Evolutionary conservation across 1,284 basidiomycete genomes (phyloP).

Genomic region (Inonotus hispidus): DNA sequence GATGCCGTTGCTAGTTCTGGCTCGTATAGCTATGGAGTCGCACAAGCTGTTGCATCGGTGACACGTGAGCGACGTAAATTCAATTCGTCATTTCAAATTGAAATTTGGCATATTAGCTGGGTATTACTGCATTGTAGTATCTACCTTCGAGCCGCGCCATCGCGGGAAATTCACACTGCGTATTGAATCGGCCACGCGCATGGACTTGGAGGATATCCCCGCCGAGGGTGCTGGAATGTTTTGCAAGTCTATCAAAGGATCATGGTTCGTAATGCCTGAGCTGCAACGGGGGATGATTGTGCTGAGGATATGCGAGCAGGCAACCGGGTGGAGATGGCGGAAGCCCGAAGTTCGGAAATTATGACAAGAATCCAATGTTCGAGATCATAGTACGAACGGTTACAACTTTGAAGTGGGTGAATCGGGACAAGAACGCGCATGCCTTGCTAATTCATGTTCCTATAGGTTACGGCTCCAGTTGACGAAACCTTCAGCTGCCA

Average conservation of each 20-base stretch:
- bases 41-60: constrained; percentile 49
- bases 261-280: constrained; percentile 48
- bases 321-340: constrained; percentile 52
- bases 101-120: constrained; percentile 49
- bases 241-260: constrained; percentile 53
- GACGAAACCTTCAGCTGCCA: constrained; percentile 35
- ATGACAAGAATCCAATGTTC: constrained; percentile 64
- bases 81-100: neutral
- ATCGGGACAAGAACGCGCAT: neutral
- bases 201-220: constrained; percentile 72
- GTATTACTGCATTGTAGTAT: constrained; percentile 77
- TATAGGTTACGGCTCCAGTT: constrained; percentile 64
- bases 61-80: constrained; percentile 40
- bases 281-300: neutral
- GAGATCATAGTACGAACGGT: constrained; percentile 50
- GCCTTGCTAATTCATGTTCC: neutral
- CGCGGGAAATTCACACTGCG: constrained; percentile 60
- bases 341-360: constrained; percentile 56
- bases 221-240: constrained; percentile 94
- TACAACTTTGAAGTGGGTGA: constrained; percentile 55
- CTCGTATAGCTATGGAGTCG: constrained; percentile 77
- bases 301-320: constrained; percentile 34
- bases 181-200: constrained; percentile 56
- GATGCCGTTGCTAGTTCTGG: constrained; percentile 74
- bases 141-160: constrained; percentile 74